Evolutionary conservation across 768 basidiomycete species (phyloP), one percentile per base, ranked within the genome.

Genomic region (Lentinula guzmanii): DNA sequence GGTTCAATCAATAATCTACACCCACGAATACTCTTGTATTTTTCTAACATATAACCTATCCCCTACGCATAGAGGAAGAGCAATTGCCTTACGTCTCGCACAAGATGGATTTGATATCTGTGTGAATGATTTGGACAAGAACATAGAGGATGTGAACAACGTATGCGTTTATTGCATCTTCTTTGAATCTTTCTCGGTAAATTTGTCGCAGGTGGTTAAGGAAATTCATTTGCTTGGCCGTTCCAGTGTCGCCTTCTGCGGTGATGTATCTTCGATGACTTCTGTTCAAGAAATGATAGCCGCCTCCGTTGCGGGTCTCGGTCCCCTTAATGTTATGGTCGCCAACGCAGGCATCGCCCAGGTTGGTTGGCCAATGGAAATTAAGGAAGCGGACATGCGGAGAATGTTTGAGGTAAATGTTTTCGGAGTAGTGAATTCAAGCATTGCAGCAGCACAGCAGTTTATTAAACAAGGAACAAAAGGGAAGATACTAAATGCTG

Each of bases 331-430:
- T 45, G 59, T 63, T 42, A 76, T 80, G 76, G 72, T 81, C 2
- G 79, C 80, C 4, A 81, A 81, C 66, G 80, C 79, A 5, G 79
- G 79, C 1, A 70, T 77, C 51, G 57, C 43, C 54, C 13, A 51
- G n/a, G 61, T 61, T 31, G 31, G 41, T 35, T 52, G 52, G 37
- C 31, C 35, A 21, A 58, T 33, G 35, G 34, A 50, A 52, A 34
- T 52, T 15, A 58, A 48, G 7, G n/a, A 65, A 18, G 69, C 69
- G n/a, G 63, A 70, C 5, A 66, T 65, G 41, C 70, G 73, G 31
- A 53, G 52, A 5, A 33, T 70, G 2, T 64, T 72, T 24, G 52
- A 58, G 15, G 66, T 75, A 52, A 78, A 79, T 52, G 67, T 69
- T 0, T 65, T 66, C 7, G 73, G 74, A 2, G 58, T 68, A 4